A percentile compares a stretch with the other conserved stretches of the same genome.
Conservation (phyloP, 345 rosid species). For the Eucalyptus regnans region DNA sequence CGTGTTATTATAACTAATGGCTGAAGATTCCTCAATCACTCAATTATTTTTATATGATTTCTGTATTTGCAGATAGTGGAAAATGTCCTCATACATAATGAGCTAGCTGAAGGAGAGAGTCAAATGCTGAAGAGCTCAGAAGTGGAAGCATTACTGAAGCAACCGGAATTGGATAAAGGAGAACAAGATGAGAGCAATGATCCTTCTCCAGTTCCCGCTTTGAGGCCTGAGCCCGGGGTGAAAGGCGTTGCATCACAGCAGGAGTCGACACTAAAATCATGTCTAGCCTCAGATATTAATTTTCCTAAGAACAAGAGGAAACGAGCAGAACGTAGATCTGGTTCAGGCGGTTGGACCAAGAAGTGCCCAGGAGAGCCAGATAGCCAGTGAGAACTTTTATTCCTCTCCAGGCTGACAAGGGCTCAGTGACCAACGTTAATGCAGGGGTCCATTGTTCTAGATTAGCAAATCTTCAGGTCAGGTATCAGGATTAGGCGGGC, state of each 20-base stretch:
- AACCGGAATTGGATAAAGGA: conserved; percentile 22
- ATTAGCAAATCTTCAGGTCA: background rate
- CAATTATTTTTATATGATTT: background rate
- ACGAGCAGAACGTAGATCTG: conserved; percentile 77
- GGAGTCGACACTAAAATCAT: conserved; percentile 47
- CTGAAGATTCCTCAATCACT: background rate
- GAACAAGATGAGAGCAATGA: conserved; percentile 46
- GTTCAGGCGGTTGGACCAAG: conserved; percentile 63
- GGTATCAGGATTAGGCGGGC: background rate
- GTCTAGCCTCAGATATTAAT: conserved; percentile 58
- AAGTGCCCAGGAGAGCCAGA: conserved; percentile 56
- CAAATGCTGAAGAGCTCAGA: conserved; percentile 15
- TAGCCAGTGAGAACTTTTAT: conserved; percentile 32
- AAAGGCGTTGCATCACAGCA: conserved; percentile 8
- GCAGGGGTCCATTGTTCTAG: background rate
- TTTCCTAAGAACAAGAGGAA: conserved; percentile 79
- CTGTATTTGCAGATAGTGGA: conserved; percentile 39
- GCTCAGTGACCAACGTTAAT: background rate
- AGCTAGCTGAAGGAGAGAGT: conserved; percentile 40
- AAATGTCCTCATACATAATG: conserved; percentile 35
- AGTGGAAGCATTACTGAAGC: conserved; percentile 11
- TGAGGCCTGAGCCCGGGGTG: conserved; percentile 14
- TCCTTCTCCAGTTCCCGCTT: conserved; percentile 16
- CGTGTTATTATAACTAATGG: background rate
- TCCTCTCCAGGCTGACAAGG: background rate